Conservation (phyloP, 768 basidiomycete species). For the Leucocoprinus birnbaumii region DNA sequence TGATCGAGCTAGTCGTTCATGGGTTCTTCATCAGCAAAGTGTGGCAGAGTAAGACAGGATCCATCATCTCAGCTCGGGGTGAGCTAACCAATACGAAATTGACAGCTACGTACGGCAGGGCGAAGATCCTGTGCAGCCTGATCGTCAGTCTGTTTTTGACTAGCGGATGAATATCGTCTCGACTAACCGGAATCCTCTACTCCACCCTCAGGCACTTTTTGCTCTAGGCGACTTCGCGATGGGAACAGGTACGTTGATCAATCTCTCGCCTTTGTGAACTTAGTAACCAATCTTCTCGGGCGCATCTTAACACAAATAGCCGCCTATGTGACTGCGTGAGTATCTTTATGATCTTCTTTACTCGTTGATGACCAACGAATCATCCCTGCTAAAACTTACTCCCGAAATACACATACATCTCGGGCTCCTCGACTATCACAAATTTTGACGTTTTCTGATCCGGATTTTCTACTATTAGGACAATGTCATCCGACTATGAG, state of each 20-base stretch:
- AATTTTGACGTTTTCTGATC: too few relatives aligned
- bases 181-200: background rate
- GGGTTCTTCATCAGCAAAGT: conserved; percentile 11
- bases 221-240: conserved; percentile 10
- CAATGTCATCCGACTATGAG: too few relatives aligned
- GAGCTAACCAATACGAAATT: background rate
- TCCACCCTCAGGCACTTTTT: conserved; percentile 1
- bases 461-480: background rate
- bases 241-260: conserved; percentile 2
- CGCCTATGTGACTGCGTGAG: conserved; percentile 9
- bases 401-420: background rate
- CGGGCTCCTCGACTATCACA: background rate
- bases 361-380: too few relatives aligned
- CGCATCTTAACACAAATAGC: background rate
- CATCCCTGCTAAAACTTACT: too few relatives aligned
- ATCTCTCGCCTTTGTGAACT: background rate
- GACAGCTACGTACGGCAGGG: conserved; percentile 1
- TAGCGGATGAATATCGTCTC: background rate
- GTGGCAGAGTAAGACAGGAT: conserved; percentile 1
- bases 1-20: conserved; percentile 8
- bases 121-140: background rate
- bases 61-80: background rate
- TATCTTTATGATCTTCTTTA: background rate
- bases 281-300: background rate
- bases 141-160: background rate